These are phyloP conservation scores for Grifola frondosa DNA, from an alignment of 1,284 basidiomycete species.

Conservation along the genomic window DNA sequence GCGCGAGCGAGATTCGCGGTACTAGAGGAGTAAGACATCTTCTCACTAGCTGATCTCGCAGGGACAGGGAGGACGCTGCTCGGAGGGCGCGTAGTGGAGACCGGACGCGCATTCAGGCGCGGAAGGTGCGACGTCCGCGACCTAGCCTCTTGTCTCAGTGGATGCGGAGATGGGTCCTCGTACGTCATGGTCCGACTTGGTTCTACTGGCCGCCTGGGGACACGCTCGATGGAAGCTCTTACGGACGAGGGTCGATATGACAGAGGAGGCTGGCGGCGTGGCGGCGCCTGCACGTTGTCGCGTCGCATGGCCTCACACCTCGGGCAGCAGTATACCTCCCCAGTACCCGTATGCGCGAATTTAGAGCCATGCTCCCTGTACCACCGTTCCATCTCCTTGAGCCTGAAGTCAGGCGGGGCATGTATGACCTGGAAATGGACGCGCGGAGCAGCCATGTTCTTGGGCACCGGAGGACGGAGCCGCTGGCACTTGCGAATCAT, in stretches of 20 bases:
- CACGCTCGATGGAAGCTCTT: conserved; percentile 13
- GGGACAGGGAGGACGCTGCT: conserved; percentile 4
- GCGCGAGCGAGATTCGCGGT: conserved; percentile 21
- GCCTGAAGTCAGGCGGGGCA: conserved; percentile 66
- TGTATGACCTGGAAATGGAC: conserved; percentile 60
- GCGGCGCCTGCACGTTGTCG: conserved; percentile 10
- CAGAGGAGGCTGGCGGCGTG: conserved; percentile 16
- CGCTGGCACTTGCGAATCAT: conserved; percentile 76
- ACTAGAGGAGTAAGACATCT: background rate
- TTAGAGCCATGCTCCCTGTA: conserved; percentile 43
- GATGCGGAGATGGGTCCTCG: conserved; percentile 8
- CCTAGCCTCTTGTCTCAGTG: conserved; percentile 11
- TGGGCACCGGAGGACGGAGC: conserved; percentile 40
- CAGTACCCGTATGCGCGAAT: conserved; percentile 18
- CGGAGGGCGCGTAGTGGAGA: conserved; percentile 11
- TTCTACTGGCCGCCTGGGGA: conserved; percentile 16
- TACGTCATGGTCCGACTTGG: conserved; percentile 10
- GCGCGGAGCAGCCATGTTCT: conserved; percentile 37
- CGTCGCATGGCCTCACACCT: conserved; percentile 13
- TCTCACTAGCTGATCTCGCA: conserved; percentile 1
- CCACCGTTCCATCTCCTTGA: conserved; percentile 79
- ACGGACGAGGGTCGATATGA: conserved; percentile 6
- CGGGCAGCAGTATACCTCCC: conserved; percentile 24
- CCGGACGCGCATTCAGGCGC: conserved; percentile 17
- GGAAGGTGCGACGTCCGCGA: conserved; percentile 13